Evolutionary conservation across 805 yeast species (phyloP).

Genomic region (Pichia exigua): DNA sequence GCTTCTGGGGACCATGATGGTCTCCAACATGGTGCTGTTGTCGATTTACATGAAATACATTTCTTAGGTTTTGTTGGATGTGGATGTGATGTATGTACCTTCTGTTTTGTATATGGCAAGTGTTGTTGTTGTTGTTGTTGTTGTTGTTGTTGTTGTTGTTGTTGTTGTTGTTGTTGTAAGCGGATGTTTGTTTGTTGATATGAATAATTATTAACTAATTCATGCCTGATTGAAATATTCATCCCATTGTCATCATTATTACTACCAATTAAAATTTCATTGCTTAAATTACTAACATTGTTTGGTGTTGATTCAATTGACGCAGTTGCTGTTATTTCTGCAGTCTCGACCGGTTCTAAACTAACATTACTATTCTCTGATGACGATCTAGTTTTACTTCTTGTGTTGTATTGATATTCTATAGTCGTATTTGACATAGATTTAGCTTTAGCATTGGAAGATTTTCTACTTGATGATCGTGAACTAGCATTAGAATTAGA

Average conservation of each 20-base stretch:
- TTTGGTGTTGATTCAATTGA: constrained; percentile 7
- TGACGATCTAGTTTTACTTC: constrained; percentile 1
- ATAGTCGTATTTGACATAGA: background rate
- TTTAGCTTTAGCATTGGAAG: background rate
- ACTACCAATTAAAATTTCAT: background rate
- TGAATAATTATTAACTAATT: background rate
- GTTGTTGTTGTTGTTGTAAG: background rate
- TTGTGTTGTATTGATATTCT: background rate
- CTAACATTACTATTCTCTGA: background rate
- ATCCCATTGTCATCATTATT: background rate
- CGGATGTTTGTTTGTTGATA: background rate
- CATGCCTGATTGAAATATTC: background rate
- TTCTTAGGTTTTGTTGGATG: constrained; percentile 33
- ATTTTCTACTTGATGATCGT: constrained; percentile 1
- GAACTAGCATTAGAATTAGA: constrained; percentile 2
- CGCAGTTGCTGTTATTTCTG: constrained; percentile 11
- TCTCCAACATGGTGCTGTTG: constrained; percentile 96
- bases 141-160: too few species aligned
- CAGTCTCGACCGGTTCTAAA: constrained; percentile 6
- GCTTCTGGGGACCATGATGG: constrained; percentile 89
- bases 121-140: too few species aligned
- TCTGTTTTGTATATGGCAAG: background rate
- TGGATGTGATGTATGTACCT: background rate
- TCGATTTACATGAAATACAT: constrained; percentile 86
- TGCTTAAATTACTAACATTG: background rate